Conservation (phyloP, 495 filamentous ascomycete genomes). For the Penicillium pancosmium region DNA sequence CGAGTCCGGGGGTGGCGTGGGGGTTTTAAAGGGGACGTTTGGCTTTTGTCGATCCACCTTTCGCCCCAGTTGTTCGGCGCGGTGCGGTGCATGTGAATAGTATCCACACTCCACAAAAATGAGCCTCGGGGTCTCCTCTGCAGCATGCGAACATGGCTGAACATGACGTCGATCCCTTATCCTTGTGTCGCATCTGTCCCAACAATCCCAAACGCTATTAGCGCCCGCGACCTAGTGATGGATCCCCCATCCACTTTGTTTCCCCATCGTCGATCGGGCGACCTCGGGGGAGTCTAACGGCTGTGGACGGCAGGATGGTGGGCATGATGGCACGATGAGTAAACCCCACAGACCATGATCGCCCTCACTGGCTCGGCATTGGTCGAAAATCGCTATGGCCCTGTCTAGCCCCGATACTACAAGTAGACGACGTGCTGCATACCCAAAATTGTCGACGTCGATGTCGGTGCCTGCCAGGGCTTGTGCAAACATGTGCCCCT, state of each 20-base stretch:
- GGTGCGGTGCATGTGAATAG: constrained; percentile 29
- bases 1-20: neutral
- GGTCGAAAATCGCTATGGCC: neutral
- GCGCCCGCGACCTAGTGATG: constrained; percentile 2
- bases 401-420: neutral
- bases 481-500: constrained; percentile 4
- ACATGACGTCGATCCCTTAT: constrained; percentile 28
- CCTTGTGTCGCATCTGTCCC: constrained; percentile 12
- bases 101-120: constrained; percentile 22
- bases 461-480: neutral
- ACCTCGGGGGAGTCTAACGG: neutral
- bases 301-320: neutral
- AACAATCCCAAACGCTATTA: constrained; percentile 12
- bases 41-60: constrained; percentile 14
- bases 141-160: constrained; percentile 3
- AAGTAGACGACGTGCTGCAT: constrained; percentile 3
- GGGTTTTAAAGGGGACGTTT: constrained; percentile 17
- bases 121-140: constrained; percentile 25
- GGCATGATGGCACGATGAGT: constrained; percentile 7
- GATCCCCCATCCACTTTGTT: neutral
- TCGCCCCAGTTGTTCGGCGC: constrained; percentile 15
- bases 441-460: neutral
- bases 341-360: neutral
- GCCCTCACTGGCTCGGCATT: neutral
- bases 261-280: constrained; percentile 8